phyloP scores from a whole-genome alignment of 2,329 filamentous ascomycete species.

The Chaetomiaceae sp. region DNA sequence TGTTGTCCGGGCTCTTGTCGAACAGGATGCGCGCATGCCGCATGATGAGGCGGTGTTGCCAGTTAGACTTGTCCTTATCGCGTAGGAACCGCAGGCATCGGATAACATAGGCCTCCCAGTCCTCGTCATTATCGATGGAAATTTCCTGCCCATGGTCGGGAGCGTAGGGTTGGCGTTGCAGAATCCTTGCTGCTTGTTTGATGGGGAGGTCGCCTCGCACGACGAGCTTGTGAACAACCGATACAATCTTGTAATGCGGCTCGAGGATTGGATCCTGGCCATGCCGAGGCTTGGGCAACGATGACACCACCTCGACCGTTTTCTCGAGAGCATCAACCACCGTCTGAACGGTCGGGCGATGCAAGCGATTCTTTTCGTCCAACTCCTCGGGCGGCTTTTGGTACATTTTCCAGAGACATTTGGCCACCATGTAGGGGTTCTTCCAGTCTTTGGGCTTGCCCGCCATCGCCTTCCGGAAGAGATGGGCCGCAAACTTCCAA shows the following conservation, averaged over 20 bases:
- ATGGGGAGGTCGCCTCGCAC: conserved; percentile 44
- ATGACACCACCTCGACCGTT: conserved; percentile 47
- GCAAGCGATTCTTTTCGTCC: conserved; percentile 39
- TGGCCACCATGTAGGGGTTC: conserved; percentile 57
- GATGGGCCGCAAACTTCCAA: conserved; percentile 55
- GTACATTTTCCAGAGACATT: conserved; percentile 63
- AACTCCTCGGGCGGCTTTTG: conserved; percentile 44
- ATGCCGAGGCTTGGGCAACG: conserved; percentile 51
- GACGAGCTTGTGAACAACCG: conserved; percentile 77
- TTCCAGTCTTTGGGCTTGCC: conserved; percentile 55
- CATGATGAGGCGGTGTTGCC: conserved; percentile 89
- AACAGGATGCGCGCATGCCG: conserved; percentile 60
- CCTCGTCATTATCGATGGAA: conserved; percentile 55
- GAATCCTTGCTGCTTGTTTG: conserved; percentile 48
- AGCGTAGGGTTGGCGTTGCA: conserved; percentile 54
- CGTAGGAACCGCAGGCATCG: conserved; percentile 48
- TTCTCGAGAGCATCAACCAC: conserved; percentile 49
- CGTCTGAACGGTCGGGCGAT: conserved; percentile 37
- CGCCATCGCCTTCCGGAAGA: conserved; percentile 54
- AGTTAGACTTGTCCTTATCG: conserved; percentile 84
- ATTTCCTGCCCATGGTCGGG: conserved; percentile 45
- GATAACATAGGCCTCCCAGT: conserved; percentile 55
- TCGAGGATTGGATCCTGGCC: conserved; percentile 76
- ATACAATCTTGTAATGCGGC: conserved; percentile 87
- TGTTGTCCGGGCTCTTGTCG: conserved; percentile 36